Evolutionary conservation across 2,329 filamentous ascomycete species (phyloP).

Genomic region (Dothidotthia symphoricarpi): DNA sequence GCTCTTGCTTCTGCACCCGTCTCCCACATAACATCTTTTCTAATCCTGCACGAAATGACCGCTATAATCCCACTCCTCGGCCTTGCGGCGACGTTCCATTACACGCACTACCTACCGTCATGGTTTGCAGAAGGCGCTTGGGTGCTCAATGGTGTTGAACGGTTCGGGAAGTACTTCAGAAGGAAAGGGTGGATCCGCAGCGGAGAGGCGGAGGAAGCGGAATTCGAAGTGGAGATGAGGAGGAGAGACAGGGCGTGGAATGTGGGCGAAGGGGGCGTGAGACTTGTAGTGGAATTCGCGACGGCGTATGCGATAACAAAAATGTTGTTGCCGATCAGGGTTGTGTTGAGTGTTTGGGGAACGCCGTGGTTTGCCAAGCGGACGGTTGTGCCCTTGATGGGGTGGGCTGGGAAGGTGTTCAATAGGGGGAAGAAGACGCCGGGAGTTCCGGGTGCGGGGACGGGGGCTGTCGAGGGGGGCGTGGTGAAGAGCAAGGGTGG

Average conservation of each 20-base stretch:
- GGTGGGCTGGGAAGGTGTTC: slow-evolving; percentile 42
- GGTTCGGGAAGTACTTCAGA: slow-evolving; percentile 74
- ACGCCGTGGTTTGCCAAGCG: slow-evolving; percentile 83
- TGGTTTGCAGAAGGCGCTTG: slow-evolving; percentile 53
- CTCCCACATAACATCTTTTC: slow-evolving; percentile 80
- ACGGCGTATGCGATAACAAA: slow-evolving; percentile 92
- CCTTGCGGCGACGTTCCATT: slow-evolving; percentile 76
- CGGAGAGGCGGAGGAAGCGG: slow-evolving; percentile 49
- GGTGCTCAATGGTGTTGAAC: slow-evolving; percentile 63
- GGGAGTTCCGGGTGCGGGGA: slow-evolving; percentile 27
- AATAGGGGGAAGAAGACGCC: slow-evolving; percentile 26
- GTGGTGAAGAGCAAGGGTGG: slow-evolving; percentile 24
- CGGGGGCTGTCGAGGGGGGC: slow-evolving; percentile 35
- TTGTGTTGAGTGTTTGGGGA: slow-evolving; percentile 77
- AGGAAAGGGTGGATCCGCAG: slow-evolving; percentile 77
- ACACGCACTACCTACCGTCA: slow-evolving; percentile 69
- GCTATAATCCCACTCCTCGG: slow-evolving; percentile 76
- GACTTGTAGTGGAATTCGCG: slow-evolving; percentile 66
- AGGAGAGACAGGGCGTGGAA: slow-evolving; percentile 41
- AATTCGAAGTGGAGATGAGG: slow-evolving; percentile 33
- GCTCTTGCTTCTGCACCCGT: slow-evolving; percentile 73
- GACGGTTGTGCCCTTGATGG: slow-evolving; percentile 28
- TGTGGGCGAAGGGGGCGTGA: slow-evolving; percentile 49
- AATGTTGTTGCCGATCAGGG: slow-evolving; percentile 71
- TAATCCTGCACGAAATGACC: slow-evolving; percentile 88